Conservation (phyloP, 1,284 basidiomycete genomes). For the Apiotrichum veenhuisii region DNA sequence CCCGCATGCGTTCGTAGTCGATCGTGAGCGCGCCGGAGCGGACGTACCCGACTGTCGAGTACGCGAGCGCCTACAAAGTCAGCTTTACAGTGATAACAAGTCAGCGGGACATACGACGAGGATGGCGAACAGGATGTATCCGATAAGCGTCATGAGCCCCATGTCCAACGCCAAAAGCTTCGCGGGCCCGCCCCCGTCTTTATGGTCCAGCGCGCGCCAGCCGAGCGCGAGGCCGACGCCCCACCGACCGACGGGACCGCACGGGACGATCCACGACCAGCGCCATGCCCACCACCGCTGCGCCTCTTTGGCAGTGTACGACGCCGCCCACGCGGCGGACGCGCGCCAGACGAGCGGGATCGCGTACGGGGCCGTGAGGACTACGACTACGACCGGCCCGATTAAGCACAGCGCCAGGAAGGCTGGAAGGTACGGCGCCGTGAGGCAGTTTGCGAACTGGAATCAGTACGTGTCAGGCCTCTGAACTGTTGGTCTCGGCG, state of each 20-base stretch:
- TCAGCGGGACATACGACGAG: conserved; percentile 29
- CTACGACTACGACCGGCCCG: conserved; percentile 23
- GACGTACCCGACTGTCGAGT: conserved; percentile 21
- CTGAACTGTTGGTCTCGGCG: too few species aligned
- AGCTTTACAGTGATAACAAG: neutral
- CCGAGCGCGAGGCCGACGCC: conserved; percentile 29
- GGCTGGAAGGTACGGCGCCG: conserved; percentile 34
- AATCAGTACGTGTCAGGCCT: too few species aligned
- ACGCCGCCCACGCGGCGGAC: conserved; percentile 17
- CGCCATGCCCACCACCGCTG: conserved; percentile 29
- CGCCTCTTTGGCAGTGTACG: neutral
- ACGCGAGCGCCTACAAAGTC: conserved; percentile 30
- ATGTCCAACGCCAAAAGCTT: conserved; percentile 17
- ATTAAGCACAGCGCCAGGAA: conserved; percentile 33
- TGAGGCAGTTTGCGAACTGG: conserved; percentile 46
- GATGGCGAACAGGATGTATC: conserved; percentile 27
- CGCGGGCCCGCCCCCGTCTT: conserved; percentile 9
- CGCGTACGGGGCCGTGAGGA: conserved; percentile 26
- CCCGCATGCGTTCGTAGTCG: conserved; percentile 28
- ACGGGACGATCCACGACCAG: conserved; percentile 34
- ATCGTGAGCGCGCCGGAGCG: conserved; percentile 31
- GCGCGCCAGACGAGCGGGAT: conserved; percentile 14
- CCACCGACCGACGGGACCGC: conserved; percentile 37
- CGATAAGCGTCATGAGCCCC: conserved; percentile 24
- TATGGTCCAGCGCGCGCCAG: conserved; percentile 35